Base-by-base conservation (phyloP, 1,284 basidiomycete genomes). In the Trametes pubescens region DNA sequence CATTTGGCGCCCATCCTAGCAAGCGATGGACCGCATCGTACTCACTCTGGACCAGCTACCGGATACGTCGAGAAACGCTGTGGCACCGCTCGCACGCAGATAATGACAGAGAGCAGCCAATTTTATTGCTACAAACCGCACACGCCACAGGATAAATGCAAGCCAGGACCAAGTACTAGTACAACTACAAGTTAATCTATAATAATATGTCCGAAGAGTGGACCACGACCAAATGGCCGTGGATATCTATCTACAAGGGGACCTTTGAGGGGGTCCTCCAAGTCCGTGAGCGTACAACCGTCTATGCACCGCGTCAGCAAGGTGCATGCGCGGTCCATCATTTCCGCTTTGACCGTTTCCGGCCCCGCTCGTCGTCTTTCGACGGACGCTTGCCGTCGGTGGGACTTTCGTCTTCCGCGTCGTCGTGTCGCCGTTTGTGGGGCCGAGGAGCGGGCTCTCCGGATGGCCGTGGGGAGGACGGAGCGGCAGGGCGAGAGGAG, bases 41-140 rank as follows among this genome's bases (percentile, higher is more conserved):
- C n/a, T n/a, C n/a, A n/a, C n/a, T n/a, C n/a, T n/a, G n/a, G n/a
- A n/a, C n/a, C n/a, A n/a, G n/a, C n/a, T n/a, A n/a, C n/a, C n/a
- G n/a, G n/a, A n/a, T n/a, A n/a, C 5, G 18, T 40, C 4, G 18
- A 13, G 38, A 13, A 13, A 40, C 18, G 38, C 4, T 40, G 4
- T 13, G 38, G n/a, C n/a, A n/a, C n/a, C n/a, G n/a, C n/a, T n/a
- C n/a, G n/a, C n/a, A n/a, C n/a, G n/a, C n/a, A n/a, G 21, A 4
- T 22, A 7, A 14, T 24, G 38, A 14, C 52, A 34, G 14, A 38
- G 34, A 61, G 47, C 53, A 56, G 53, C 29, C 37, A 51, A 58
- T 57, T 29, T 53, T 57, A 53, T 48, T 48, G 18, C 40, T 62
- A 63, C 56, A 63, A 63, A 63, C 56, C 16, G 57, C 57, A 59